Base-by-base conservation (phyloP, 106 monocot species). In the Amphibolis antarctica region DNA sequence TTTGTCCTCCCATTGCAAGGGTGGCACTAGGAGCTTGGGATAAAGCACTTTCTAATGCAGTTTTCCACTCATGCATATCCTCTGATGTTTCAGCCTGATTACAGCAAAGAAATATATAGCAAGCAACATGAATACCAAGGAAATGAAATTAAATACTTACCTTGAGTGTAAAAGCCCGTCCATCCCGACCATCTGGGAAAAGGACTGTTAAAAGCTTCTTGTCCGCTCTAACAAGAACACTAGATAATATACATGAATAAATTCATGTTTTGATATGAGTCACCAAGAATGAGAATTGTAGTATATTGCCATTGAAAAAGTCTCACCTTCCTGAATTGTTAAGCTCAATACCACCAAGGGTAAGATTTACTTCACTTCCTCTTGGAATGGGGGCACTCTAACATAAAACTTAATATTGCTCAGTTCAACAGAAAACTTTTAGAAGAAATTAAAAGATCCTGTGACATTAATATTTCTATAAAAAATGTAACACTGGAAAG, bases 161-260 rank as follows among this genome's bases (percentile, higher is more conserved):
- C 89, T 90, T 96, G 3, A 96, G 76, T n/a, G 89, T 90, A 64
- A 90, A 84, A 68, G 89, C 71, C 48, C 86, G 73, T n/a, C 86
- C 93, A 81, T 93, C 88, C 48, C 71, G 88, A 31, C 85, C 89
- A 86, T 90, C 90, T 60, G 86, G 84, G 76, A 90, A 90, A 19
- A 78, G 59, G 10, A 96, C 83, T 42, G 96, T 96, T 69, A 96
- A 68, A 47, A 90, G 83, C 63, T 87, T 96, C 70, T 81, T 96
- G 44, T 96, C 96, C 72, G 77, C 74, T 75, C 78, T 96, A 12
- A 84, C 80, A 62, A 86, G 86, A 62, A 96, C 82, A 77, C 96
- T 96, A 58, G 31, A 71, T 12, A 4, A 17, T 28, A 53, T 13
- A 10, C 51, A 26, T 53, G 19, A 7, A 55, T 28, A 51, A 24